Conservation (phyloP, 2,329 filamentous ascomycete genomes). For the Trichothecium sympodiale region DNA sequence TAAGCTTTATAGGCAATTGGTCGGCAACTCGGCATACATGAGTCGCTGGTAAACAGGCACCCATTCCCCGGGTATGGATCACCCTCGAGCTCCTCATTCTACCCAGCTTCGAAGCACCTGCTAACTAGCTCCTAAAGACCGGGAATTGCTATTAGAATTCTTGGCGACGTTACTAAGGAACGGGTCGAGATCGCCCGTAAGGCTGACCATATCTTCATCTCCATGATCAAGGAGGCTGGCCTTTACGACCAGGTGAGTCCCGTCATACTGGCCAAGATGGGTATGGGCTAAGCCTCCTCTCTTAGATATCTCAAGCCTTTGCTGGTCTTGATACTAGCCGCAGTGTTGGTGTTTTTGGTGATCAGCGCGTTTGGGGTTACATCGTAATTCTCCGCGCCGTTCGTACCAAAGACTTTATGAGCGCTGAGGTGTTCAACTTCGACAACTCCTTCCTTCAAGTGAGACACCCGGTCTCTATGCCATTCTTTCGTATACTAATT, state of each 20-base stretch:
- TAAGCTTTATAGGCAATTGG: conserved; percentile 11
- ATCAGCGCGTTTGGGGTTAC: conserved; percentile 47
- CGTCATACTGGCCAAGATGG: background rate
- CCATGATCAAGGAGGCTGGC: conserved; percentile 60
- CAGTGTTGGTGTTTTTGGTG: conserved; percentile 39
- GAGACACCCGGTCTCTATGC: conserved; percentile 31
- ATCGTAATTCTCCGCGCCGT: conserved; percentile 31
- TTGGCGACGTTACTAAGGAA: conserved; percentile 75
- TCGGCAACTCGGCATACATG: conserved; percentile 15
- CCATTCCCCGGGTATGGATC: conserved; percentile 13
- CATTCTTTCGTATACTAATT: background rate
- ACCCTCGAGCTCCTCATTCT: background rate
- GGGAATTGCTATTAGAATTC: conserved; percentile 62
- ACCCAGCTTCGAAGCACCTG: background rate
- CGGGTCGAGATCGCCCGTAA: conserved; percentile 69
- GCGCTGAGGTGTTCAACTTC: conserved; percentile 58
- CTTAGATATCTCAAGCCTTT: conserved; percentile 34
- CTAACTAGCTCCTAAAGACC: conserved; percentile 25
- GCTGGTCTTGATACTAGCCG: conserved; percentile 31
- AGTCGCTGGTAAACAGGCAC: conserved; percentile 15
- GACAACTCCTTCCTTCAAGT: too few species aligned
- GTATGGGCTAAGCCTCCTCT: conserved; percentile 9
- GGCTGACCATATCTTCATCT: conserved; percentile 70
- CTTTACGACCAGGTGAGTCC: conserved; percentile 48
- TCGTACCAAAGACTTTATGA: conserved; percentile 48